Evolutionary conservation across 768 basidiomycete genomes (phyloP).

Genomic region (Myochromella boudieri): DNA sequence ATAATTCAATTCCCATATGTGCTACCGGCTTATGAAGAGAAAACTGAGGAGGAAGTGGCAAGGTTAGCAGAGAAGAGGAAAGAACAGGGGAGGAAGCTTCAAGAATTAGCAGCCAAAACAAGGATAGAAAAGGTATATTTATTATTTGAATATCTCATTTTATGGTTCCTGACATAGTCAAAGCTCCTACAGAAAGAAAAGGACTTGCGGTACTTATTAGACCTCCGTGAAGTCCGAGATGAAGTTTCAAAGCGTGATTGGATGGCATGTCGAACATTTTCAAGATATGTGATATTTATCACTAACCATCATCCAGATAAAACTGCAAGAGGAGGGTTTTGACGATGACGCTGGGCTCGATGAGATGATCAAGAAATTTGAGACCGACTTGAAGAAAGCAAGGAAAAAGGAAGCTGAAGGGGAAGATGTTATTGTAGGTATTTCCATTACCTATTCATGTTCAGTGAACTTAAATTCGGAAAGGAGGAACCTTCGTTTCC

Average conservation of each 20-base stretch:
- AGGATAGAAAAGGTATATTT: slow-evolving; percentile 76
- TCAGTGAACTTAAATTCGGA: neutral
- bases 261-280: slow-evolving; percentile 40
- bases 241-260: slow-evolving; percentile 74
- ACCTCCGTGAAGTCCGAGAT: slow-evolving; percentile 60
- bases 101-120: slow-evolving; percentile 87
- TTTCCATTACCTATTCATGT: neutral
- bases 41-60: slow-evolving; percentile 87
- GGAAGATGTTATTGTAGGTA: slow-evolving; percentile 56
- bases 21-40: slow-evolving; percentile 66
- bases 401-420: slow-evolving; percentile 82
- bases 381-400: slow-evolving; percentile 70
- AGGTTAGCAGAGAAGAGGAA: slow-evolving; percentile 74
- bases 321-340: slow-evolving; percentile 67
- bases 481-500: slow-evolving; percentile 88
- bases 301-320: slow-evolving; percentile 37
- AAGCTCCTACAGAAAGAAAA: slow-evolving; percentile 71
- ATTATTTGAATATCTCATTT: neutral
- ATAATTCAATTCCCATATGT: slow-evolving; percentile 89
- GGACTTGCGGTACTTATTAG: slow-evolving; percentile 64
- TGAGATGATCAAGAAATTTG: slow-evolving; percentile 83
- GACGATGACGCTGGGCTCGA: slow-evolving; percentile 79
- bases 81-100: slow-evolving; percentile 86
- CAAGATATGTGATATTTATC: neutral
- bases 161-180: neutral